Percentiles rank a stretch among this genome's conserved stretches.
These are phyloP conservation scores for Cyclotella kingstonii DNA, from an alignment of 108 stramenopile species.

Conservation along the genomic window DNA sequence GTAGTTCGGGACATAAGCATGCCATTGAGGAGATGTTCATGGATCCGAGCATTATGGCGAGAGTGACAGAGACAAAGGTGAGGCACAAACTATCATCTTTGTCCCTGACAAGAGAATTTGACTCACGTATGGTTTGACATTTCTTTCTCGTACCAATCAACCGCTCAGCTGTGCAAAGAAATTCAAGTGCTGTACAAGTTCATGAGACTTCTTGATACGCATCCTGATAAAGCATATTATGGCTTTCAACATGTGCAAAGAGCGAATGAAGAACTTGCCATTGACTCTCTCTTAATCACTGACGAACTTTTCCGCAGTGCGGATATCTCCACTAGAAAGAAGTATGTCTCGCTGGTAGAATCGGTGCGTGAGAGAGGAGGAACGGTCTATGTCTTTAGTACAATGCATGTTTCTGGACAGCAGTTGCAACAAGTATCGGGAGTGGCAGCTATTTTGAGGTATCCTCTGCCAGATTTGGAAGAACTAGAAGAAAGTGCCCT, in stretches of 20 bases:
- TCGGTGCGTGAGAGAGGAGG: conserved; percentile 84
- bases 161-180: conserved; percentile 86
- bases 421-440: conserved; percentile 91
- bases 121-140: neutral
- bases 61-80: conserved; percentile 85
- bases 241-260: conserved; percentile 79
- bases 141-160: neutral
- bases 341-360: conserved; percentile 91
- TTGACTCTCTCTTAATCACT: conserved; percentile 90
- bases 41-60: conserved; percentile 77
- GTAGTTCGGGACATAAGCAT: conserved; percentile 93
- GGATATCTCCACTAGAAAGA: conserved; percentile 65
- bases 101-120: neutral
- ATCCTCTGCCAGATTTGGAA: conserved; percentile 84
- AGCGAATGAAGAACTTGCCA: conserved; percentile 86
- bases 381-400: conserved; percentile 81
- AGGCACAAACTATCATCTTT: neutral
- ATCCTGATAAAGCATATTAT: conserved; percentile 95
- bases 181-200: conserved; percentile 88
- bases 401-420: conserved; percentile 93
- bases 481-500: conserved; percentile 71
- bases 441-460: conserved; percentile 93
- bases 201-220: conserved; percentile 85
- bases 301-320: conserved; percentile 91
- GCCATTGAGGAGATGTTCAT: conserved; percentile 93